Percentiles rank a stretch among this genome's conserved stretches.
Conservation (phyloP, 345 rosid genomes). For the Hirschfeldia incana region DNA sequence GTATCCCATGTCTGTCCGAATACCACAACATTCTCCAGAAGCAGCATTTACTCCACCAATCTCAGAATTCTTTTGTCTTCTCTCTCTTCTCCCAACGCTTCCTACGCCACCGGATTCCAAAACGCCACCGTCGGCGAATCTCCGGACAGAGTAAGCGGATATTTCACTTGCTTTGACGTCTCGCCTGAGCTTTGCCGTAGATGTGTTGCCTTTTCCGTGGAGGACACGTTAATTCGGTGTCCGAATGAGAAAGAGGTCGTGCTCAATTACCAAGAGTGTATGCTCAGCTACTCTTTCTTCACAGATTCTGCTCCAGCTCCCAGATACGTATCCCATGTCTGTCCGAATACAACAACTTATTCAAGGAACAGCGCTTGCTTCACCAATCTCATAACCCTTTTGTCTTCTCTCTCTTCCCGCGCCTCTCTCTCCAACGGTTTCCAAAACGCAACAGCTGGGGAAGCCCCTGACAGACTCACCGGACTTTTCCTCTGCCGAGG, state of each 20-base stretch:
- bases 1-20: neutral
- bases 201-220: constrained; percentile 31
- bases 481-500: neutral
- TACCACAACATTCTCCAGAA: constrained; percentile 30
- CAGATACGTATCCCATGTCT: neutral
- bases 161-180: constrained; percentile 42
- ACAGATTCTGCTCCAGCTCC: neutral
- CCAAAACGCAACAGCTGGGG: neutral
- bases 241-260: constrained; percentile 18
- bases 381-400: neutral
- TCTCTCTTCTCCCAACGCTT: neutral
- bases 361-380: neutral
- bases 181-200: constrained; percentile 19
- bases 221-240: constrained; percentile 5
- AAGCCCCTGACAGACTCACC: neutral
- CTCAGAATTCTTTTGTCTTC: neutral
- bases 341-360: neutral
- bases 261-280: constrained; percentile 42
- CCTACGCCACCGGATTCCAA: constrained; percentile 33
- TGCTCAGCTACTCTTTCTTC: constrained; percentile 25
- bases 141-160: constrained; percentile 30
- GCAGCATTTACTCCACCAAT: constrained; percentile 32
- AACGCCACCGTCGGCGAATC: constrained; percentile 35
- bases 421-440: neutral
- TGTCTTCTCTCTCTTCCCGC: neutral